These are phyloP conservation scores for Ceratobasidium sp. DNA, from an alignment of 1,284 basidiomycete species.

Conservation along the genomic window DNA sequence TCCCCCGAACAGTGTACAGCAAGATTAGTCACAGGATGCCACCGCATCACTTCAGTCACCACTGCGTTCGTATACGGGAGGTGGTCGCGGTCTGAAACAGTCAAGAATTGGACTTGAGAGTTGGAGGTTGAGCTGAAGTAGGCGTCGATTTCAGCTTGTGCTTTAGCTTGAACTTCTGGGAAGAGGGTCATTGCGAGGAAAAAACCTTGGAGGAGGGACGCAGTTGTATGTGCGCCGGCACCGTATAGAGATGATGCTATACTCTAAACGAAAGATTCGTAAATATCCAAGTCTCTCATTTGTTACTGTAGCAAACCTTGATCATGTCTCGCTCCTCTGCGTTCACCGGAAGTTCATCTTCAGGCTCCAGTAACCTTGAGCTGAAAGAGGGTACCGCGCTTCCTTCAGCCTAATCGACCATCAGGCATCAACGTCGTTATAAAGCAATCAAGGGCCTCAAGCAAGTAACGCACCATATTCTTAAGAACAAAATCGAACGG, in stretches of 20 bases:
- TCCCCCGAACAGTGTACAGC: constrained; percentile 1
- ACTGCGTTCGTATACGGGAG: constrained; percentile 51
- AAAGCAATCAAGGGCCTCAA: no score
- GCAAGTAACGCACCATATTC: constrained; percentile 20
- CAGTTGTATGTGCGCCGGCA: constrained; percentile 49
- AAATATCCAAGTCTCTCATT: neutral
- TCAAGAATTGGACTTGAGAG: constrained; percentile 45
- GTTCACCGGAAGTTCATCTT: neutral
- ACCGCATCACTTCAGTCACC: constrained; percentile 52
- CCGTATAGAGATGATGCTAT: constrained; percentile 26
- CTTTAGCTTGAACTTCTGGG: constrained; percentile 57
- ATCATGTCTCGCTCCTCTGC: constrained; percentile 23
- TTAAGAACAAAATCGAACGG: constrained; percentile 39
- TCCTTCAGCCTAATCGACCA: constrained; percentile 23
- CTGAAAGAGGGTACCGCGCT: constrained; percentile 39
- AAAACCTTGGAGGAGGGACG: constrained; percentile 50
- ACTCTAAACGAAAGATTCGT: neutral
- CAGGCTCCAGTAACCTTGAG: constrained; percentile 24
- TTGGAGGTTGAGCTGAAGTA: neutral
- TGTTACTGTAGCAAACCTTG: neutral
- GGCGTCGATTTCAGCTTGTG: constrained; percentile 58
- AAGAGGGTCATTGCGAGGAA: constrained; percentile 56
- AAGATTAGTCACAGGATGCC: constrained; percentile 50
- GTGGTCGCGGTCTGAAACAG: constrained; percentile 49
- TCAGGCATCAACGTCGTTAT: no score